phyloP scores from a whole-genome alignment of 306 rosid genomes.

The Myrica gale region DNA sequence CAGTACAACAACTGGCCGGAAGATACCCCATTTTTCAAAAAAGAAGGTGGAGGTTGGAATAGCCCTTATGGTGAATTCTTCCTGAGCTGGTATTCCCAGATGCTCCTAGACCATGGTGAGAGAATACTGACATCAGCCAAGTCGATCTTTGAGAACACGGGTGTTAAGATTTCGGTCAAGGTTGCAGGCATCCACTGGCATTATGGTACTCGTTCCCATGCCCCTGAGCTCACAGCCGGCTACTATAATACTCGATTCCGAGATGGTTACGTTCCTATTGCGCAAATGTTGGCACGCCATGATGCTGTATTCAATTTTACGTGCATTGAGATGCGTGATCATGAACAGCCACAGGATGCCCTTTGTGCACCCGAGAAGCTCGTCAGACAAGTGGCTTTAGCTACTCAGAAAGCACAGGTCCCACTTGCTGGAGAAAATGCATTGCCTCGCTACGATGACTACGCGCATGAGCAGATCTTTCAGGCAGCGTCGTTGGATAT shows the following conservation, averaged over 20 bases:
- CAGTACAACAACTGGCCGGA: slow-evolving; percentile 95
- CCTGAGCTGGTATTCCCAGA: slow-evolving; percentile 85
- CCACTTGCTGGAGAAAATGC: slow-evolving; percentile 94
- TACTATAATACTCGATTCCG: slow-evolving; percentile 81
- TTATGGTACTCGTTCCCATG: slow-evolving; percentile 89
- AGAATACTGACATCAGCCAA: slow-evolving; percentile 74
- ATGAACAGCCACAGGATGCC: slow-evolving; percentile 90
- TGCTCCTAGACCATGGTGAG: slow-evolving; percentile 86
- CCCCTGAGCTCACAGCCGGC: slow-evolving; percentile 98
- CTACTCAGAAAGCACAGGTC: slow-evolving; percentile 62
- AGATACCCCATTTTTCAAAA: slow-evolving; percentile 76
- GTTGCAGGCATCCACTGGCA: slow-evolving; percentile 98
- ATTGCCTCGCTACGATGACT: slow-evolving; percentile 61
- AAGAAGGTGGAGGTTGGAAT: slow-evolving; percentile 89
- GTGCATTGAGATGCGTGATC: slow-evolving; percentile 89
- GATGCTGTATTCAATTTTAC: slow-evolving; percentile 92
- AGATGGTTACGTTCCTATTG: slow-evolving; percentile 86
- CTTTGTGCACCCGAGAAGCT: slow-evolving; percentile 87
- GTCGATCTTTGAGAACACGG: slow-evolving; percentile 48
- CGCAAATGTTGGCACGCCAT: slow-evolving; percentile 91
- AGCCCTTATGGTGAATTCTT: slow-evolving; percentile 73
- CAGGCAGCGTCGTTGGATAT: slow-evolving; percentile 52
- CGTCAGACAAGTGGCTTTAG: slow-evolving; percentile 79
- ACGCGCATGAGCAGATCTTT: slow-evolving; percentile 73
- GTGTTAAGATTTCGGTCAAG: slow-evolving; percentile 82